Percentiles rank a stretch among this genome's conserved stretches.
phyloP scores from a whole-genome alignment of 495 filamentous ascomycete genomes.

The Penicillium paradoxum region DNA sequence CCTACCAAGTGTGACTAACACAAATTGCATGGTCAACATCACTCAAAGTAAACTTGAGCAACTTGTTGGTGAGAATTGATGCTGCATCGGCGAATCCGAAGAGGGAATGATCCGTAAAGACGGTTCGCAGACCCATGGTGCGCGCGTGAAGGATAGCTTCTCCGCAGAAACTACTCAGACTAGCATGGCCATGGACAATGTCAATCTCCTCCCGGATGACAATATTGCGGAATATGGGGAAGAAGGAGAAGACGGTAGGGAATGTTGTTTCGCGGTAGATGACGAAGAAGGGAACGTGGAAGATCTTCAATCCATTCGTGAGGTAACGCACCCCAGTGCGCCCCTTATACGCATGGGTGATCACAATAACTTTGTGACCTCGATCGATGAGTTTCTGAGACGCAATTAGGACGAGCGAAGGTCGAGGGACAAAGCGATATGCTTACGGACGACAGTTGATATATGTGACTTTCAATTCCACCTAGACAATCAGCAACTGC shows the following conservation, averaged over 20 bases:
- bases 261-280: slow-evolving; percentile 94
- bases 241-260: slow-evolving; percentile 97
- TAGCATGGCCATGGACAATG: slow-evolving; percentile 95
- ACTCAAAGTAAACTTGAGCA: slow-evolving; percentile 91
- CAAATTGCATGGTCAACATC: slow-evolving; percentile 98
- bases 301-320: slow-evolving; percentile 97
- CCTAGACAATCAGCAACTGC: slow-evolving; percentile 41
- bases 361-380: slow-evolving; percentile 95
- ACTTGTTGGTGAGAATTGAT: slow-evolving; percentile 93
- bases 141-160: slow-evolving; percentile 93
- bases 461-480: slow-evolving; percentile 96
- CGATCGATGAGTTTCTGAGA: slow-evolving; percentile 82
- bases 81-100: slow-evolving; percentile 97
- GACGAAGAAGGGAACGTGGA: slow-evolving; percentile 92
- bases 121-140: slow-evolving; percentile 92
- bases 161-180: slow-evolving; percentile 84
- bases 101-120: slow-evolving; percentile 96
- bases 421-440: not conserved
- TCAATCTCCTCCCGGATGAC: slow-evolving; percentile 88
- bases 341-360: slow-evolving; percentile 92
- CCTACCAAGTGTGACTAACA: slow-evolving; percentile 92
- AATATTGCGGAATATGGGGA: slow-evolving; percentile 94
- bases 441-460: slow-evolving; percentile 76
- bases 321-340: slow-evolving; percentile 93
- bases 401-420: slow-evolving; percentile 11